phyloP scores from a whole-genome alignment of 768 basidiomycete genomes.

The Gautieria morchelliformis region DNA sequence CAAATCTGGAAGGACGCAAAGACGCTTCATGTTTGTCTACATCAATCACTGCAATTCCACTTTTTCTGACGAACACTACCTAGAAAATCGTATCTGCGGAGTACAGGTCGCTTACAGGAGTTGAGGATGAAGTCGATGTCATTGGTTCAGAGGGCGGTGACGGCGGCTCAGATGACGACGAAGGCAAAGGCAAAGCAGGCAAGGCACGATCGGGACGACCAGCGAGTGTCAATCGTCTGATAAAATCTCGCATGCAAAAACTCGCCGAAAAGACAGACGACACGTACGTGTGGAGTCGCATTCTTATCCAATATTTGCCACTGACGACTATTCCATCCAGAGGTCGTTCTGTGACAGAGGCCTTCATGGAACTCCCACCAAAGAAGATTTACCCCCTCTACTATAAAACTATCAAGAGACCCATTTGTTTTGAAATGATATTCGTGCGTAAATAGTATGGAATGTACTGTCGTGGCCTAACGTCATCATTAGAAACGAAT shows the following conservation, averaged over 20 bases:
- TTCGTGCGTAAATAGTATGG: constrained; percentile 39
- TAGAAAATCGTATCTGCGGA: constrained; percentile 43
- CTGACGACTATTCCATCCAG: constrained; percentile 25
- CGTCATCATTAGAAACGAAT: constrained; percentile 53
- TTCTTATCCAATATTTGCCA: neutral
- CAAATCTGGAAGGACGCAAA: constrained; percentile 77
- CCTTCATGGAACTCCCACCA: constrained; percentile 80
- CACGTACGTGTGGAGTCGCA: constrained; percentile 32
- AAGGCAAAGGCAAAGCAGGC: constrained; percentile 35
- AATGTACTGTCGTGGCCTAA: neutral
- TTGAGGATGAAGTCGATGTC: constrained; percentile 26
- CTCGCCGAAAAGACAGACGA: constrained; percentile 64
- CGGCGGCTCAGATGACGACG: constrained; percentile 26
- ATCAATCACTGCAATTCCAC: neutral
- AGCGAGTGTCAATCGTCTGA: constrained; percentile 54
- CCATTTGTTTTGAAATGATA: constrained; percentile 69
- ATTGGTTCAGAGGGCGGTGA: constrained; percentile 31
- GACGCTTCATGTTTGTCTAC: constrained; percentile 54
- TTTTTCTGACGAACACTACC: neutral
- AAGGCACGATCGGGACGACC: constrained; percentile 27
- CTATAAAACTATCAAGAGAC: constrained; percentile 70
- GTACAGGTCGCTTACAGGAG: constrained; percentile 36
- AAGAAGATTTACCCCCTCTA: constrained; percentile 73
- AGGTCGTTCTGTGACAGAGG: constrained; percentile 55
- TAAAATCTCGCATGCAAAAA: constrained; percentile 64